Evolutionary conservation across 2,329 filamentous ascomycete genomes (phyloP).

Genomic region (Moelleriella libera): DNA sequence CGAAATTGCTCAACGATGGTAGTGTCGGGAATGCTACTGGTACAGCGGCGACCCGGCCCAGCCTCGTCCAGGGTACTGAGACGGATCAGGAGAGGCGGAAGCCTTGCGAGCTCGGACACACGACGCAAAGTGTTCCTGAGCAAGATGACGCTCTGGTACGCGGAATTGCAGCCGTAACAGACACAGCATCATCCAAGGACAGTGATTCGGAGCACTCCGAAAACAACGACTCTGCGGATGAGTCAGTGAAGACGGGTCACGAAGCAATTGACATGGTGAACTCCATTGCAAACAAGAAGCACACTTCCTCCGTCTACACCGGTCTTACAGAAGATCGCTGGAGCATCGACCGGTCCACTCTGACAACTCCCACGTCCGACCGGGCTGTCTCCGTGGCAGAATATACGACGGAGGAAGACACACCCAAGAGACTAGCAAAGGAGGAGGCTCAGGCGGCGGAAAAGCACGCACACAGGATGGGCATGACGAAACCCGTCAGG

Average conservation of each 20-base stretch:
- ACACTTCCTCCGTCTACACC: slow-evolving; percentile 23
- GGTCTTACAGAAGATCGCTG: slow-evolving; percentile 21
- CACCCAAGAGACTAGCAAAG: slow-evolving; percentile 13
- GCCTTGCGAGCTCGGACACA: neutral
- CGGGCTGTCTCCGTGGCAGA: slow-evolving; percentile 18
- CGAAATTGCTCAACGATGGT: neutral
- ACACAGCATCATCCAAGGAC: slow-evolving; percentile 2
- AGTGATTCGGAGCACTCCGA: neutral
- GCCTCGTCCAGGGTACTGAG: neutral
- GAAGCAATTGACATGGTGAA: slow-evolving; percentile 11
- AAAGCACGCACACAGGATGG: neutral
- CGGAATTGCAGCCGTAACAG: neutral
- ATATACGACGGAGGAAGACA: slow-evolving; percentile 16
- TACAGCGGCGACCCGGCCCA: neutral
- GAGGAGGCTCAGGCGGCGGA: slow-evolving; percentile 7
- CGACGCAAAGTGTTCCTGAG: neutral
- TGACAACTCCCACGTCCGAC: slow-evolving; percentile 24
- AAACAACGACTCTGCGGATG: neutral
- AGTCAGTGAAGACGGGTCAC: neutral
- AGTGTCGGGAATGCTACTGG: neutral
- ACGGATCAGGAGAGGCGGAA: neutral
- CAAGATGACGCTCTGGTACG: neutral
- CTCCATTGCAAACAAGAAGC: slow-evolving; percentile 15
- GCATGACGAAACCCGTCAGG: neutral
- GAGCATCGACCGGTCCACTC: slow-evolving; percentile 21